A percentile compares a stretch with the other conserved stretches of the same genome.
phyloP scores from a whole-genome alignment of 768 basidiomycete genomes.

The Mrakia frigida region DNA sequence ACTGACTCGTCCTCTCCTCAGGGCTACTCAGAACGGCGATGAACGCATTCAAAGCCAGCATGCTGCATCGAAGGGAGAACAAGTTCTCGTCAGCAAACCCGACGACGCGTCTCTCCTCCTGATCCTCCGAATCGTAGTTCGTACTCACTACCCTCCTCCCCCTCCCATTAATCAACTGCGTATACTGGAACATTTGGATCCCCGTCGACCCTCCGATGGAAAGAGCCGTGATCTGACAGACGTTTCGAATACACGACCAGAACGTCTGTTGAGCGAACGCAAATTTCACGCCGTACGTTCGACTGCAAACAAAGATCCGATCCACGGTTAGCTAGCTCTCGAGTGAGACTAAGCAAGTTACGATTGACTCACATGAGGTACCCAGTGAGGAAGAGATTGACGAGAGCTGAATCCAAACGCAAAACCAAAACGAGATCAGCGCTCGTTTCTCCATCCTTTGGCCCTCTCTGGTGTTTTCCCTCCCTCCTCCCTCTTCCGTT shows the following conservation, averaged over 20 bases:
- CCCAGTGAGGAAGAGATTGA: slow-evolving; percentile 5
- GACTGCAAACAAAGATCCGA: not conserved
- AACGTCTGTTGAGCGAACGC: slow-evolving; percentile 41
- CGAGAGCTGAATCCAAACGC: not conserved
- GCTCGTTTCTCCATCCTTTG: not conserved
- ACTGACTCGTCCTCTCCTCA: slow-evolving; percentile 39
- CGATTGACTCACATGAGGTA: not conserved
- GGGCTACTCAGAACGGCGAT: slow-evolving; percentile 36
- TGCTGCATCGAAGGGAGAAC: slow-evolving; percentile 19
- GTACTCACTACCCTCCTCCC: not conserved
- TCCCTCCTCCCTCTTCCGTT: not conserved
- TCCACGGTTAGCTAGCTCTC: not conserved
- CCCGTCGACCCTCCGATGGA: slow-evolving; percentile 36
- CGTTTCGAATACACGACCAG: slow-evolving; percentile 39
- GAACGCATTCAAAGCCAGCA: slow-evolving; percentile 42
- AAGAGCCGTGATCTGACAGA: slow-evolving; percentile 39
- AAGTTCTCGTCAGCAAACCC: not conserved
- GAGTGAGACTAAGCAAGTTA: not conserved
- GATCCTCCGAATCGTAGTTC: not conserved
- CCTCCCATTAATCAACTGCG: slow-evolving; percentile 43
- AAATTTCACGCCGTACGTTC: not conserved
- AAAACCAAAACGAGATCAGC: not conserved
- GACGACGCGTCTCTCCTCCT: not conserved
- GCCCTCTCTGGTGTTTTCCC: not conserved
- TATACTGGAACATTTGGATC: slow-evolving; percentile 38